Evolutionary conservation across 345 rosid species (phyloP).

Genomic region (Brassica napus): Da-Ae NC_063435.1:7425501-7426000

Average conservation of each 20-base stretch:
- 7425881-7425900: constrained; percentile 57
- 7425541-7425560: constrained; percentile 60
- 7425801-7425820: constrained; percentile 42
- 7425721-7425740: constrained; percentile 56
- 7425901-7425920: constrained; percentile 60
- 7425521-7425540: constrained; percentile 67
- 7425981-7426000: constrained; percentile 34
- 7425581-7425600: constrained; percentile 75
- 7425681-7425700: constrained; percentile 79
- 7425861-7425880: constrained; percentile 54
- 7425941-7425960: constrained; percentile 43
- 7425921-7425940: constrained; percentile 52
- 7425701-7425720: constrained; percentile 51
- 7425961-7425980: constrained; percentile 54
- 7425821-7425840: constrained; percentile 47
- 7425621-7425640: constrained; percentile 50
- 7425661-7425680: constrained; percentile 64
- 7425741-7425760: constrained; percentile 50
- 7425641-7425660: constrained; percentile 58
- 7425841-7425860: constrained; percentile 42
- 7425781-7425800: constrained; percentile 47
- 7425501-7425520: constrained; percentile 51
- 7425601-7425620: constrained; percentile 42
- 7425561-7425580: constrained; percentile 63
- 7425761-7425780: constrained; percentile 51